Evolutionary conservation across 23 red algal genomes (phyloP), one percentile per base, ranked within the genome.

Genomic region (Pyropia yezoensis): DNA sequence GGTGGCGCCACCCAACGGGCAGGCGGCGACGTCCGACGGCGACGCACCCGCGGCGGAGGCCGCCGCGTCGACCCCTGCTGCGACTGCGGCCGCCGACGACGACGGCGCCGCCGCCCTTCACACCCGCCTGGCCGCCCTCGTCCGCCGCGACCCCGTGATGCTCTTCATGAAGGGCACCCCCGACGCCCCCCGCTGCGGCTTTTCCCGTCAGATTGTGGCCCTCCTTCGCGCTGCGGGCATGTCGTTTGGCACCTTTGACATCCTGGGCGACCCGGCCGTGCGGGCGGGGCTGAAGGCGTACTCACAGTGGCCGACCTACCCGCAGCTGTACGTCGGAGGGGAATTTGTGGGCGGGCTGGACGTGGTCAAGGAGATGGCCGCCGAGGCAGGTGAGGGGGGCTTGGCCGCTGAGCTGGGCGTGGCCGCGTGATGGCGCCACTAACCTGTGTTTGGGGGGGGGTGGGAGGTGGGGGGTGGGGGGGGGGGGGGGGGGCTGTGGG

Each of bases 141-240:
- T 83, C 26, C 58, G 32, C 20, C n/a, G 50, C 39, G 16, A 27
- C 12, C 50, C 45, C 49, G 78, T 97, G 29, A 79, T 97, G 77
- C 50, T 97, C 32, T 97, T 97, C 70, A 97, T 97, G 93, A 97
- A 97, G 50, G 93, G 93, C 51, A 72, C 32, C n/a, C 85, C 78
- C 3, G 67, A 85, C 1, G 49, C 50, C 59, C 93, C 93, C 1
- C 69, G 55, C 16, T 97, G 93, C 27, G 77, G 83, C 23, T 97
- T 90, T 63, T 83, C 76, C 17, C 33, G 66, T 54, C 39, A 70
- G 54, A 90, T 90, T 52, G 74, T 90, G 29, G 80, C 58, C 25
- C 45, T 97, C 16, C 76, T 97, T 1, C 27, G 61, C 14, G 62
- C 54, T 34, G 22, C 90, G 24, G 65, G 28, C 32, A 57, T 86